Percentiles rank a stretch among this genome's conserved stretches.
phyloP scores from a whole-genome alignment of 352 stramenopile genomes.

The Phytophthora kernoviae region DNA sequence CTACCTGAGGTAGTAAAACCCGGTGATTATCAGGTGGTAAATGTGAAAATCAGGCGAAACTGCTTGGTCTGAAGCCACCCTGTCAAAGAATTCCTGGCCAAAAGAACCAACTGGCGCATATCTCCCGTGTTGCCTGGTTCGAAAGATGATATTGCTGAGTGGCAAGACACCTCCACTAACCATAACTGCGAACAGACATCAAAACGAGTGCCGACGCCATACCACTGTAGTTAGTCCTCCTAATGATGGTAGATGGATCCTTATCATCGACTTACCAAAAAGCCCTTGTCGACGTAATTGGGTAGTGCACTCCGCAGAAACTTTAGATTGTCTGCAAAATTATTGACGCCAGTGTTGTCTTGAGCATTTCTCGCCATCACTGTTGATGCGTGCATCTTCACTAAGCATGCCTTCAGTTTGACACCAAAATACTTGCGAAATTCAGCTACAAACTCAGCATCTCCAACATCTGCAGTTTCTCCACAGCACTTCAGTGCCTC shows the following conservation, averaged over 20 bases:
- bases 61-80: constrained; percentile 22
- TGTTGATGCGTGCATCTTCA: constrained; percentile 56
- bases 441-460: constrained; percentile 1
- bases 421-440: constrained; percentile 59
- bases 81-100: constrained; percentile 50
- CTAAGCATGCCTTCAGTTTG: constrained; percentile 56
- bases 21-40: constrained; percentile 65
- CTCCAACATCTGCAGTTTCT: constrained; percentile 12
- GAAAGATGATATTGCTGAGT: constrained; percentile 54
- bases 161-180: constrained; percentile 67
- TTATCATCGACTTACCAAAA: constrained; percentile 48
- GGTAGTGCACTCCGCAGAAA: constrained; percentile 54
- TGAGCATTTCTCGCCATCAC: constrained; percentile 32
- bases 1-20: constrained; percentile 64
- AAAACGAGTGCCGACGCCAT: constrained; percentile 5
- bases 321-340: constrained; percentile 55
- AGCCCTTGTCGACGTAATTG: constrained; percentile 45
- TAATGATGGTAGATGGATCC: too few species aligned
- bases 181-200: constrained; percentile 47
- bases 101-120: constrained; percentile 46
- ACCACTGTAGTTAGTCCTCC: background rate
- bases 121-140: constrained; percentile 29
- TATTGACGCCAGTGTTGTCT: constrained; percentile 10
- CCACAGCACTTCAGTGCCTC: constrained; percentile 42
- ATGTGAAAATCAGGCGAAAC: constrained; percentile 43